These are phyloP conservation scores for Gastrolobium bilobum DNA, from an alignment of 306 rosid genomes.

Conservation along the genomic window DNA sequence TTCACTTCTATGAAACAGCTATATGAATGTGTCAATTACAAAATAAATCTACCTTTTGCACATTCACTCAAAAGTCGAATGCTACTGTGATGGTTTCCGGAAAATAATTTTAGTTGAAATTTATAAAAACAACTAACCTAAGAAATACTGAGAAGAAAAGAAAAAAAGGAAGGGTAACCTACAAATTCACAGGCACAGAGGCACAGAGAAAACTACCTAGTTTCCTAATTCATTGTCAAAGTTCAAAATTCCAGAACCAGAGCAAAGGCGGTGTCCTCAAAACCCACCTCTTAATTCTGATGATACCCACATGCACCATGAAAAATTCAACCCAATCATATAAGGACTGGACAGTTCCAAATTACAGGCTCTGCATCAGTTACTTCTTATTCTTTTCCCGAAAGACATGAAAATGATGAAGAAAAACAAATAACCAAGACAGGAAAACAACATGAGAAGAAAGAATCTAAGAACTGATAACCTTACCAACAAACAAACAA, in stretches of 20 bases:
- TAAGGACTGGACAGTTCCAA: constrained; percentile 16
- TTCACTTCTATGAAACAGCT: neutral
- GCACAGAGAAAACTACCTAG: neutral
- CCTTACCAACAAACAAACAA: constrained; percentile 33
- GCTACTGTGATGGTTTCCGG: neutral
- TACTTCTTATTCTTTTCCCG: neutral
- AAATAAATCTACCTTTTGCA: neutral
- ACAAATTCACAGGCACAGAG: neutral
- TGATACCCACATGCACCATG: constrained; percentile 26
- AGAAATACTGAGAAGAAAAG: constrained; percentile 4
- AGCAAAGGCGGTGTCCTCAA: constrained; percentile 7
- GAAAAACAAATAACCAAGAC: constrained; percentile 10
- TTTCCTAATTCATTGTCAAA: constrained; percentile 4
- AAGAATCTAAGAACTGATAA: neutral
- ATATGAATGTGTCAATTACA: neutral
- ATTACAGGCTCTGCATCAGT: constrained; percentile 14
- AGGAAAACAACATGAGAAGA: constrained; percentile 12
- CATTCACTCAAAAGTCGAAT: neutral
- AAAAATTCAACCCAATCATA: neutral
- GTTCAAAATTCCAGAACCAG: constrained; percentile 15
- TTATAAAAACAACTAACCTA: constrained; percentile 6
- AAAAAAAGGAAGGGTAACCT: neutral
- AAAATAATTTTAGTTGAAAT: neutral
- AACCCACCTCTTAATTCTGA: constrained; percentile 27
- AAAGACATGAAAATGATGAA: constrained; percentile 13